phyloP scores from a whole-genome alignment of 2,329 filamentous ascomycete species.

The Cercospora sojina region DNA sequence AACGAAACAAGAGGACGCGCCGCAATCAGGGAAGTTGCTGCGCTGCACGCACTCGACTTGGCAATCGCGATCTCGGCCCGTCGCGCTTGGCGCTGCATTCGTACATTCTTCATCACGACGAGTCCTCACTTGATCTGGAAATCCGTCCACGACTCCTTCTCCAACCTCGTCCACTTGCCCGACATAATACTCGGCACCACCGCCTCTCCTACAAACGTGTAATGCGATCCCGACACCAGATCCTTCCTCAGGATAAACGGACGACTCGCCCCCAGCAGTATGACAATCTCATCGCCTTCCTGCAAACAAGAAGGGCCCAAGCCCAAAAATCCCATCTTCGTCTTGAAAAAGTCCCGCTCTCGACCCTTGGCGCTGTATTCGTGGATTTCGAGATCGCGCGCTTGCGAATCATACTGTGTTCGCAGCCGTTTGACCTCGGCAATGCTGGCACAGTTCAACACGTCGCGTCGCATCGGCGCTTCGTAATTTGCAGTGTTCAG shows the following conservation, averaged over 20 bases:
- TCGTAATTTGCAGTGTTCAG: slow-evolving; percentile 13
- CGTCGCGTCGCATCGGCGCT: slow-evolving; percentile 21
- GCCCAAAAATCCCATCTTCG: slow-evolving; percentile 24
- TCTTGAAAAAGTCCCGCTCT: slow-evolving; percentile 28
- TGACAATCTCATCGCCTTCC: slow-evolving; percentile 17
- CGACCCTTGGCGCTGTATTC: slow-evolving; percentile 18
- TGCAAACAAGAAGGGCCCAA: slow-evolving; percentile 20
- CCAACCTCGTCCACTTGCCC: slow-evolving; percentile 12
- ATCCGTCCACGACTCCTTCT: slow-evolving; percentile 2
- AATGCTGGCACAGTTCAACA: slow-evolving; percentile 7
- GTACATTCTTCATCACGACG: not conserved
- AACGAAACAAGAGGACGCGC: not conserved
- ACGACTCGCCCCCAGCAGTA: slow-evolving; percentile 16
- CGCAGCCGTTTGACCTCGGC: slow-evolving; percentile 12
- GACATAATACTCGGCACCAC: slow-evolving; percentile 20
- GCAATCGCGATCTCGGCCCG: not conserved
- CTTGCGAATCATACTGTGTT: slow-evolving; percentile 17
- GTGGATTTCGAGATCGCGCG: slow-evolving; percentile 15
- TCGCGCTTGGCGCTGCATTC: no score
- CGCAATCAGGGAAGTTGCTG: not conserved
- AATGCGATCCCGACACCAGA: not conserved
- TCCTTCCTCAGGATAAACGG: slow-evolving; percentile 17
- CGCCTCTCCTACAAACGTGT: slow-evolving; percentile 18
- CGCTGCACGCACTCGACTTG: not conserved
- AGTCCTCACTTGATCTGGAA: slow-evolving; percentile 3